Evolutionary conservation across 176 grass and related monocot genomes (phyloP), one percentile per base, ranked within the genome.

Genomic region (Eragrostis curvula): DNA sequence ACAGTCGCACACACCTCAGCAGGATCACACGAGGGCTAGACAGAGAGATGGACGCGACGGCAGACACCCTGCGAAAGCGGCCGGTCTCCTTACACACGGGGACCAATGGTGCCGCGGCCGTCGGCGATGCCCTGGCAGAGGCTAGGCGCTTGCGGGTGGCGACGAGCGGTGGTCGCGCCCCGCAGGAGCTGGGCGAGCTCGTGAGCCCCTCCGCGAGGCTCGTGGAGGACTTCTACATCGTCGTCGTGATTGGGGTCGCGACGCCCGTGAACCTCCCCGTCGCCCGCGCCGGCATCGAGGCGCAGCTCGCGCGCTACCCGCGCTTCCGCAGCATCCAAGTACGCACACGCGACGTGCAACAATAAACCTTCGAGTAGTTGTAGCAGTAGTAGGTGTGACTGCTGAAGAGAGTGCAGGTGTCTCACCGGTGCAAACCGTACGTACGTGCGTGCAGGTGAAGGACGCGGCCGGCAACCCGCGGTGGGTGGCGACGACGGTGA

Each of bases 261-360:
- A 84, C 84, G 15, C 79, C 81, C 12, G 64, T 95, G 3, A 75
- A 95, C 48, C 27, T 93, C 71, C 71, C 74, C 55, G 42, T 29
- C 66, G 40, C 80, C 72, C 86, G 86, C 69, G 71, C 77, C 36
- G 96, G 96, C 78, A 78, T 98, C 57, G 81, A 83, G 46, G 90
- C 78, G n/a, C 86, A 91, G 51, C 78, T 98, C 81, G 75, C 76
- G 1, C 86, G 84, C 47, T 84, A 98, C 87, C 96, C 92, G 1
- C 92, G 87, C 64, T 98, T 98, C 88, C 86, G 86, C 56, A 93
- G 96, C 87, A 81, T 98, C 76, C 96, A 90, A 36, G 92, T 94
- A 69, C 2, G 55, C 16, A 30, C 2, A 4, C 7, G 10, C 14
- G 9, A 45, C 43, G 43, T 10, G 43, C 43, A 10, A 7, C 43